Percentiles rank a stretch among this genome's conserved stretches.
Evolutionary conservation across 2,329 filamentous ascomycete genomes (phyloP).

Genomic region (Amphichorda felina): DNA sequence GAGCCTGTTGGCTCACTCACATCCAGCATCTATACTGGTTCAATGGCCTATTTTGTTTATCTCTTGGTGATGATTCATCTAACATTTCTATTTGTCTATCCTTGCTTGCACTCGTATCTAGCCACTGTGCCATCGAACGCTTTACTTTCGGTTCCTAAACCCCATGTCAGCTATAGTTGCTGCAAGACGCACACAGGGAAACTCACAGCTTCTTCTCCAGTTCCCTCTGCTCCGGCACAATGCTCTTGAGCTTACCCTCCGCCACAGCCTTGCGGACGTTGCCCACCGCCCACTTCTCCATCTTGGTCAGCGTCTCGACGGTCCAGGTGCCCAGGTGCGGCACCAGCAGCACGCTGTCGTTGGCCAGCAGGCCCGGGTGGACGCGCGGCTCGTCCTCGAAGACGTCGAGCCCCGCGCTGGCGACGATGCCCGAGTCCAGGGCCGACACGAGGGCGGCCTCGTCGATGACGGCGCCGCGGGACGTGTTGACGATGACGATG

Average conservation of each 20-base stretch:
- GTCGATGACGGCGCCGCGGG: slow-evolving; percentile 71
- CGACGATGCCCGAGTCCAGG: slow-evolving; percentile 57
- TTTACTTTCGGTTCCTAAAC: too few relatives aligned
- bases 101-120: too few relatives aligned
- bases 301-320: slow-evolving; percentile 48
- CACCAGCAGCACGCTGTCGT: slow-evolving; percentile 61
- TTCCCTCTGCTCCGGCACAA: slow-evolving; percentile 57
- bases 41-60: too few relatives aligned
- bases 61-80: too few relatives aligned
- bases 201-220: slow-evolving; percentile 9
- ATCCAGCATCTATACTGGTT: too few relatives aligned
- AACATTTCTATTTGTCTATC: too few relatives aligned
- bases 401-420: slow-evolving; percentile 65
- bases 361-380: slow-evolving; percentile 58
- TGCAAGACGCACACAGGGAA: too few relatives aligned
- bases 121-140: too few relatives aligned
- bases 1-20: too few relatives aligned
- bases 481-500: slow-evolving; percentile 71
- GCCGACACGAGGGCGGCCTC: slow-evolving; percentile 69
- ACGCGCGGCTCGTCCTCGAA: slow-evolving; percentile 72
- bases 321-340: slow-evolving; percentile 86
- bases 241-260: slow-evolving; percentile 49
- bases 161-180: too few relatives aligned
- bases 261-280: slow-evolving; percentile 56
- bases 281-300: slow-evolving; percentile 66